phyloP scores from a whole-genome alignment of 2,329 filamentous ascomycete genomes.

The Phaeosphaeria sp. region DNA sequence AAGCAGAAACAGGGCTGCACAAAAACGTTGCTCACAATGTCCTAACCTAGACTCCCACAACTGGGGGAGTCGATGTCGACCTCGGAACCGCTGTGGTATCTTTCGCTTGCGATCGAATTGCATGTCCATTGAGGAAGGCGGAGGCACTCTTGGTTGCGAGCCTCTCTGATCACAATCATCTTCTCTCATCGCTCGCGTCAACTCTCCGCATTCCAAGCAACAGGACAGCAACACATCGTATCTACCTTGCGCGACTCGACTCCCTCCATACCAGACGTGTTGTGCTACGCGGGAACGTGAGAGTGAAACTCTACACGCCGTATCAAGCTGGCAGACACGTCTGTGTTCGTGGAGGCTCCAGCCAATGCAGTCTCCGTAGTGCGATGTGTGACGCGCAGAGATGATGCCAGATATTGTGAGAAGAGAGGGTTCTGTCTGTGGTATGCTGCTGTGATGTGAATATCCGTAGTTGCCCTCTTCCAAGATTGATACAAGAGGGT shows the following conservation, averaged over 20 bases:
- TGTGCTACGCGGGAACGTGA: background rate
- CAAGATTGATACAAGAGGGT: background rate
- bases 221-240: constrained; percentile 6
- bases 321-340: background rate
- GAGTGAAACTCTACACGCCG: constrained; percentile 9
- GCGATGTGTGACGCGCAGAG: constrained; percentile 8
- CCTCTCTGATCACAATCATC: constrained; percentile 2
- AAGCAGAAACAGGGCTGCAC: background rate
- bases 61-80: constrained; percentile 3
- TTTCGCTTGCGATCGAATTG: constrained; percentile 9
- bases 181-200: constrained; percentile 2
- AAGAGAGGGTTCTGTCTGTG: constrained; percentile 6
- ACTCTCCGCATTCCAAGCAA: constrained; percentile 1
- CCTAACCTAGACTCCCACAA: constrained; percentile 3
- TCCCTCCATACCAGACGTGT: constrained; percentile 7
- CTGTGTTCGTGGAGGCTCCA: constrained; percentile 11
- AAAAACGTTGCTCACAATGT: background rate
- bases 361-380: constrained; percentile 13
- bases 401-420: constrained; percentile 3
- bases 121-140: constrained; percentile 6
- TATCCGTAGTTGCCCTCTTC: background rate
- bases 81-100: constrained; percentile 14
- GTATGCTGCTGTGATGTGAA: constrained; percentile 1
- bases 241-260: constrained; percentile 10
- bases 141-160: constrained; percentile 2